Percentiles rank a stretch among this genome's conserved stretches.
Evolutionary conservation across 2,329 filamentous ascomycete genomes (phyloP).

Genomic region (Xylaria sp.): DNA sequence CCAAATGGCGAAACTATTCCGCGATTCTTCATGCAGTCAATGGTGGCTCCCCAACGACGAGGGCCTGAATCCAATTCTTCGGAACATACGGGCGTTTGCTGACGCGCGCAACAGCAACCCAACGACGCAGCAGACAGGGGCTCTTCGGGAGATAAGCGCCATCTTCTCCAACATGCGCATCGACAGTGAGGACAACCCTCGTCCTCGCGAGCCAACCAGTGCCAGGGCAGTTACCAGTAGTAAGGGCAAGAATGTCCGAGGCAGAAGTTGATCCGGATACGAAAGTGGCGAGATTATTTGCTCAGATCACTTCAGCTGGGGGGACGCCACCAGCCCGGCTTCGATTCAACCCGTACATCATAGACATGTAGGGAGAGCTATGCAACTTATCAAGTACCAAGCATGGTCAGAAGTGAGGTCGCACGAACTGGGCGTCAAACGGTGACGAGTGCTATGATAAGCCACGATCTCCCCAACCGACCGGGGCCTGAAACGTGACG

Average conservation of each 20-base stretch:
- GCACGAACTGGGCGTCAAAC: conserved; percentile 18
- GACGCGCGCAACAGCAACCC: conserved; percentile 76
- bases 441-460: conserved; percentile 13
- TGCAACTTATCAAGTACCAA: conserved; percentile 1
- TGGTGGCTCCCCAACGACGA: conserved; percentile 94
- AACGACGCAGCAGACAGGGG: conserved; percentile 68
- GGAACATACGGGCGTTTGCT: conserved; percentile 82
- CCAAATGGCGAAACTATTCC: conserved; percentile 81
- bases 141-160: conserved; percentile 78
- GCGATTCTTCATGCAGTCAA: conserved; percentile 73
- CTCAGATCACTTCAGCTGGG: neutral
- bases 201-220: conserved; percentile 33
- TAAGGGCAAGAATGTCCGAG: conserved; percentile 33
- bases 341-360: conserved; percentile 18
- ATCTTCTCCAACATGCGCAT: conserved; percentile 75
- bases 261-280: conserved; percentile 21
- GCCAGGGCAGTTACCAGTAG: conserved; percentile 31
- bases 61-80: conserved; percentile 77
- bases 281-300: conserved; percentile 5
- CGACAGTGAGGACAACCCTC: conserved; percentile 44
- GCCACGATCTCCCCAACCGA: conserved; percentile 38
- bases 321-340: conserved; percentile 17
- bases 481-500: conserved; percentile 47
- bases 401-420: neutral
- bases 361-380: conserved; percentile 10